phyloP scores from a whole-genome alignment of 164 flowering plant genomes.

The Magnolia sinica region DNA sequence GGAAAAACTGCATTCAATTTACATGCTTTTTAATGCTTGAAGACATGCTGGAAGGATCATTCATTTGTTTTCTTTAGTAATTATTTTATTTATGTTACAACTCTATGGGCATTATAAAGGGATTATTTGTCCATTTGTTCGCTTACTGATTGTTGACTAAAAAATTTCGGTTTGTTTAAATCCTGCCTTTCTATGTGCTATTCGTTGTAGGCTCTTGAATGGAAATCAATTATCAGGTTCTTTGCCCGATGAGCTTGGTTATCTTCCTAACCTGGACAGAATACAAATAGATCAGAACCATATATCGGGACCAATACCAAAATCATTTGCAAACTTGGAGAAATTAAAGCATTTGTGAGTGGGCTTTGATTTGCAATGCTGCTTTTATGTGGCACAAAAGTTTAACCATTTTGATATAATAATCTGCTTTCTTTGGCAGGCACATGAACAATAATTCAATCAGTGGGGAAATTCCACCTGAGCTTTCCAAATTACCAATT shows the following conservation, averaged over 20 bases:
- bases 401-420: not conserved
- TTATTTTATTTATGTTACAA: not conserved
- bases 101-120: not conserved
- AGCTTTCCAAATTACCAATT: slow-evolving; percentile 46
- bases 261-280: slow-evolving; percentile 52
- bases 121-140: not conserved
- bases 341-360: slow-evolving; percentile 71
- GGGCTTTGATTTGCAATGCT: slow-evolving; percentile 4
- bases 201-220: slow-evolving; percentile 70
- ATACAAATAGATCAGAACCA: slow-evolving; percentile 69
- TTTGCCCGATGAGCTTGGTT: slow-evolving; percentile 78
- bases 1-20: not conserved
- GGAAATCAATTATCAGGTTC: slow-evolving; percentile 71
- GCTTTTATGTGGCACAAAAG: not conserved
- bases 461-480: slow-evolving; percentile 74
- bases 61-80: not conserved
- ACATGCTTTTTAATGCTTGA: not conserved
- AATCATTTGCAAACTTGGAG: slow-evolving; percentile 63
- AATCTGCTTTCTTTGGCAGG: slow-evolving; percentile 32
- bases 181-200: not conserved
- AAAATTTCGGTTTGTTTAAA: not conserved
- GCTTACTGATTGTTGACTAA: not conserved
- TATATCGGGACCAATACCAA: slow-evolving; percentile 73
- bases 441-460: slow-evolving; percentile 88
- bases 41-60: not conserved